Evolutionary conservation across 768 basidiomycete species (phyloP).

Genomic region (Megacollybia marginata): DNA sequence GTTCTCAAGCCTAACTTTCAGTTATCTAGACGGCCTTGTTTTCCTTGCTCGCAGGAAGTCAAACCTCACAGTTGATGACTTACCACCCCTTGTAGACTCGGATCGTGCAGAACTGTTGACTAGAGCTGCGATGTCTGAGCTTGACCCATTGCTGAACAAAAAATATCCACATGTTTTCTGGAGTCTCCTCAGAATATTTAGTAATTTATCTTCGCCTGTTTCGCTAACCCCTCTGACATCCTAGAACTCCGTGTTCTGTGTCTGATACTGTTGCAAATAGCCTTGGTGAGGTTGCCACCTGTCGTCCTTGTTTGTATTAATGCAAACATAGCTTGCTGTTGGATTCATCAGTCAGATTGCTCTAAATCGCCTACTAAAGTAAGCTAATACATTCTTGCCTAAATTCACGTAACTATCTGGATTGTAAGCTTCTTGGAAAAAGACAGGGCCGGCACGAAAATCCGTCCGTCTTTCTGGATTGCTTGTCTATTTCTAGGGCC

Average conservation of each 20-base stretch:
- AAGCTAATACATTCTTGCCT: slow-evolving; percentile 2
- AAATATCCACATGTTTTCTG: neutral
- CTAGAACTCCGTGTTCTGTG: slow-evolving; percentile 23
- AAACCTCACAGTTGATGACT: slow-evolving; percentile 12
- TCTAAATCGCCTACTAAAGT: slow-evolving; percentile 33
- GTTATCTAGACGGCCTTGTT: slow-evolving; percentile 23
- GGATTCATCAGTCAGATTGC: slow-evolving; percentile 21
- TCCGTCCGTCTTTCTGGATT: slow-evolving; percentile 65
- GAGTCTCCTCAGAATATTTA: neutral
- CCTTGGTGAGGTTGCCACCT: slow-evolving; percentile 20
- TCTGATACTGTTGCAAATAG: slow-evolving; percentile 19
- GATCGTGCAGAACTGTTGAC: slow-evolving; percentile 2
- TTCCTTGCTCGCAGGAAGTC: slow-evolving; percentile 8
- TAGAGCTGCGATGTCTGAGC: neutral
- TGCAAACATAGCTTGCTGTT: neutral
- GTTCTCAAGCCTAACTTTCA: slow-evolving; percentile 24
- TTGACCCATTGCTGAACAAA: neutral
- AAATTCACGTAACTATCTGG: neutral
- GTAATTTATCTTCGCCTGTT: neutral
- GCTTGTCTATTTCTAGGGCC: slow-evolving; percentile 27
- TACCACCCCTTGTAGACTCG: slow-evolving; percentile 28
- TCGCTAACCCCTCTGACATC: slow-evolving; percentile 23
- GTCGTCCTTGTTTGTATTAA: neutral
- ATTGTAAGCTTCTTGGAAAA: slow-evolving; percentile 9
- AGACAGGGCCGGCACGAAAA: slow-evolving; percentile 33